Evolutionary conservation across 306 rosid genomes (phyloP), one percentile per base, ranked within the genome.

Genomic region (Spatholobus suberectus): DNA sequence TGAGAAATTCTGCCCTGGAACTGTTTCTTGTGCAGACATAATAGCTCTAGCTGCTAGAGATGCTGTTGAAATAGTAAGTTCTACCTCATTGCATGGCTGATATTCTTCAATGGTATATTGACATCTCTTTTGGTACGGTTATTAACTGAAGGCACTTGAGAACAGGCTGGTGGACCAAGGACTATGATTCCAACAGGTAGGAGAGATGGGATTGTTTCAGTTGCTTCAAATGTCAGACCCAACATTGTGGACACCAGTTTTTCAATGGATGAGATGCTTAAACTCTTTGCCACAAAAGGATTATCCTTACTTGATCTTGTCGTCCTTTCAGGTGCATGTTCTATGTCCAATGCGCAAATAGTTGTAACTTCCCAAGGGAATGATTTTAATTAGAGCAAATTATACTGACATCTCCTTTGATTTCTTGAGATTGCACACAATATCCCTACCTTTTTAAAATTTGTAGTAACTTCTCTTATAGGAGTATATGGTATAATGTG

Each of bases 1-100:
- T 18, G 97, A 95, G 73, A 10, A 88, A 3, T 85, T 95, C 52
- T 95, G 97, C 67, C 98, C 97, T 0, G 89, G 67, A 84, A 90
- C 90, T 9, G 98, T 95, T 86, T 95, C 98, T 79, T 93, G 98
- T 68, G 97, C 98, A 38, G 98, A 95, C 82, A 87, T 95, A 70
- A 77, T 95, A 80, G 98, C 90, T 78, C 68, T 95, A 73, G 97
- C 97, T 72, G 97, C 98, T 5, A 89, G 97, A 89, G 98, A 95
- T 84, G 97, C 98, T 0, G 95, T 95, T 84, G 98, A 89, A 84
- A 46, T 87, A 78, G 97, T 93, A 78, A 88, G 94, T 23, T 24
- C 29, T 80, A 4, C 17, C 49, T 44, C 76, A 44, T 40, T 20
- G 68, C 26, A 21, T 62, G 43, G 58, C 51, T 18, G 4, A 52